A percentile compares a stretch with the other conserved stretches of the same genome.
Conservation (phyloP, 2,329 filamentous ascomycete genomes). For the Microsporum audouinii region DNA sequence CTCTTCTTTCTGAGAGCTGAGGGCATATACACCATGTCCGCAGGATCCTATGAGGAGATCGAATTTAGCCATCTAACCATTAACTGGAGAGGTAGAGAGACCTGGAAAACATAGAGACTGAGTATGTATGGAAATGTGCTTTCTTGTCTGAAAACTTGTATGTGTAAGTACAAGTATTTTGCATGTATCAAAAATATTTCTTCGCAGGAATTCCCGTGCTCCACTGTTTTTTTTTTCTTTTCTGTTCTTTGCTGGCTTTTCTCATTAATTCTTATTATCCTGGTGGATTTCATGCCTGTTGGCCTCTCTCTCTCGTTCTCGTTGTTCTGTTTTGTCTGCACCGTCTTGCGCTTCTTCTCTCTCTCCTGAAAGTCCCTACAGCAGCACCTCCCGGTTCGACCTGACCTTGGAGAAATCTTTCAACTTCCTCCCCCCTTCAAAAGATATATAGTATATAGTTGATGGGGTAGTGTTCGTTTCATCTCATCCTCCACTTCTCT, state of each 20-base stretch:
- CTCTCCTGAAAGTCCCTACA: neutral
- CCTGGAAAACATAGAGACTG: neutral
- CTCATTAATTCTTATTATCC: neutral
- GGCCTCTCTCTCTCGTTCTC: neutral
- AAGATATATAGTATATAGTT: neutral
- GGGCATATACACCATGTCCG: too few relatives aligned
- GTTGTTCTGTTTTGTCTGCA: neutral
- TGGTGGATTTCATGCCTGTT: neutral
- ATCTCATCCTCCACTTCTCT: neutral
- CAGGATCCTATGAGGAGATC: too few relatives aligned
- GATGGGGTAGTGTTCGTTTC: conserved; percentile 1
- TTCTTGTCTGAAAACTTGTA: neutral
- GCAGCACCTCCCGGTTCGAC: neutral
- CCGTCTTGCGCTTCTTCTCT: neutral
- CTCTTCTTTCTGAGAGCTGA: neutral
- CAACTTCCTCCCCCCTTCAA: neutral
- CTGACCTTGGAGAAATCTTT: neutral
- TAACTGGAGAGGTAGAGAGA: neutral
- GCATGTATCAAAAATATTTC: neutral
- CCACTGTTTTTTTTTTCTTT: neutral
- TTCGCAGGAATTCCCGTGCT: neutral
- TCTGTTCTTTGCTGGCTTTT: neutral
- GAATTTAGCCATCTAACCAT: too few relatives aligned
- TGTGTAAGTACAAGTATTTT: neutral
- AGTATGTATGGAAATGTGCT: neutral